Evolutionary conservation across 164 flowering plant species (phyloP), one percentile per base, ranked within the genome.

Genomic region (Malania oleifera): DNA sequence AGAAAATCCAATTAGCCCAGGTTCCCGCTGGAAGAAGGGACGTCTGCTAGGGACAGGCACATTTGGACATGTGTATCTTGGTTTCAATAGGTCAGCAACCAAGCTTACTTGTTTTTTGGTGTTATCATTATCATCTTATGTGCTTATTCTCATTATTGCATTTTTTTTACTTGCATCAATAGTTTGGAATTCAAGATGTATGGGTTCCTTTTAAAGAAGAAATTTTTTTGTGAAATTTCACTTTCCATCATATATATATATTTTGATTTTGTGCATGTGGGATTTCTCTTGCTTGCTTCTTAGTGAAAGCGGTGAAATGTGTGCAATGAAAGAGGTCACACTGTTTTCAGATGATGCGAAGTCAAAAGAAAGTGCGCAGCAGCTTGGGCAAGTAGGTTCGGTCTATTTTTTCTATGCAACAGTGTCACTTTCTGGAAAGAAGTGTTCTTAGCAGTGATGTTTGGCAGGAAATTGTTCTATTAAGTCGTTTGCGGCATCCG

Each of bases 401-500:
- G n/a, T 44, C 6, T 12, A 4, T 45, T 43, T 11, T 22, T 13
- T 7, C 51, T 54, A 10, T 54, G 35, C 41, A 43, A n/a, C n/a
- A n/a, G n/a, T n/a, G n/a, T 19, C 34, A 18, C 12, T 47, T 44
- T 12, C 2, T 52, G 26, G 34, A 5, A 1, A 27, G 24, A 40
- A 19, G 9, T 31, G 35, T 31, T 31, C 6, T 31, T 31, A 9
- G 35, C 6, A 4, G 4, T 31, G 35, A 4, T 31, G 9, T 31
- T 31, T 31, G 35, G 35, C 83, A 89, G 98, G 98, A 91, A 78
- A 85, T 91, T 63, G 26, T 78, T 57, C 61, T 89, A 23, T 60
- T 91, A 67, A 89, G 98, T 66, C 90, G 90, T 59, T 75, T 88
- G 71, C 70, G 86, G 34, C 98, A 91, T 68, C 91, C 76, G 43